Evolutionary conservation across 306 rosid genomes (phyloP).

Genomic region (Casuarina cunninghamiana): DNA sequence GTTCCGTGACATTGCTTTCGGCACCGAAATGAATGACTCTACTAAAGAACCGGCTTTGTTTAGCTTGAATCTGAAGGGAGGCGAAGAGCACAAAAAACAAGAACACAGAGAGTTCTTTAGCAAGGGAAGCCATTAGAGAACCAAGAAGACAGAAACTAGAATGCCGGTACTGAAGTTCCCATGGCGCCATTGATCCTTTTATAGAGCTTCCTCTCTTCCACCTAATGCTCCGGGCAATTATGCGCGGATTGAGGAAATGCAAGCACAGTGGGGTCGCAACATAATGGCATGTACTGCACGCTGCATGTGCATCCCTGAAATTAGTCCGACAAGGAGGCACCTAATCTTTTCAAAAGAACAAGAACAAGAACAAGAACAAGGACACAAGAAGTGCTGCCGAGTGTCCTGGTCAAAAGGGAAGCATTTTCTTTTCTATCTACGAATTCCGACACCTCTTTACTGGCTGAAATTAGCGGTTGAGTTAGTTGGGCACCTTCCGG

Average conservation of each 20-base stretch:
- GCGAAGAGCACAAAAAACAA: conserved; percentile 36
- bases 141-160: conserved; percentile 3
- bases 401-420: conserved; percentile 35
- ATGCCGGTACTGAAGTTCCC: conserved; percentile 6
- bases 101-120: conserved; percentile 37
- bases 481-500: conserved; percentile 10
- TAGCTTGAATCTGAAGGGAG: conserved; percentile 57
- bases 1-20: conserved; percentile 24
- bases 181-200: conserved; percentile 28
- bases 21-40: conserved; percentile 37
- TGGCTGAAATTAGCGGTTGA: conserved; percentile 20
- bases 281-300: conserved; percentile 37
- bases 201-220: conserved; percentile 14
- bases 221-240: conserved; percentile 29
- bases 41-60: conserved; percentile 49
- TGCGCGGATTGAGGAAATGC: conserved; percentile 70
- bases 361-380: too few species aligned
- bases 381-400: neutral
- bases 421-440: neutral
- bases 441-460: conserved; percentile 2
- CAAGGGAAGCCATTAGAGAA: conserved; percentile 47
- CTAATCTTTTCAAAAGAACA: neutral
- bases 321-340: conserved; percentile 33
- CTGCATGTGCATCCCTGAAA: conserved; percentile 52
- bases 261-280: conserved; percentile 43